Evolutionary conservation across 352 stramenopile species (phyloP), one percentile per base, ranked within the genome.

Genomic region (Phytophthora sansomeana): DNA sequence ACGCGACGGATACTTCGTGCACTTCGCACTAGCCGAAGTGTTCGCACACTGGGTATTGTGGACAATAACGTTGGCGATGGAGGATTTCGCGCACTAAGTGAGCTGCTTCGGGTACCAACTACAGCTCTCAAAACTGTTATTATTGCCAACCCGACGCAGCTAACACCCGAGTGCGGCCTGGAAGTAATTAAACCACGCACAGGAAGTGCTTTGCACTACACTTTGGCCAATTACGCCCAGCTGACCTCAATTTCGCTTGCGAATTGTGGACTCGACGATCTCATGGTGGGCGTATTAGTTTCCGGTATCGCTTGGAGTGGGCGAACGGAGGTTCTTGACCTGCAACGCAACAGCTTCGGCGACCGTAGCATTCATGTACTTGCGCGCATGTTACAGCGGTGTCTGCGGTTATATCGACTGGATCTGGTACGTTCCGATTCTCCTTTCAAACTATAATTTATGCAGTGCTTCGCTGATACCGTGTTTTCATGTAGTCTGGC

Each of bases 261-360:
- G 24, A 80, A 81, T 55, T 85, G 77, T 24, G 75, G 60, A 0
- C 47, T 86, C 32, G 57, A 63, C 24, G 78, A 86, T 19, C 38
- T 58, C 2, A 63, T 74, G 52, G 48, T 73, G 17, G 57, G 78
- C n/a, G 75, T 82, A 6, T 38, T 86, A 9, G 69, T 81, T 11
- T 78, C 72, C 4, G 78, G 75, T 3, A 73, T 82, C 29, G 72
- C 75, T 8, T 81, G 75, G 78, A 65, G 60, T 33, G 63, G 75
- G 17, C 67, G 66, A 26, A 50, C 82, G 3, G 42, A 83, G 38
- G 47, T 41, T 36, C 62, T 86, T n/a, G 57, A 78, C 42, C 58
- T 86, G 19, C 64, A 67, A 32, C 63, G 66, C 44, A 86, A 86
- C 38, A 48, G 8, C 5, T 68, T 83, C 28, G 57, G 66, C 5